Evolutionary conservation across 441 rosid genomes (phyloP), one percentile per base, ranked within the genome.

Genomic region (Cnidoscolus chayamansa): DNA sequence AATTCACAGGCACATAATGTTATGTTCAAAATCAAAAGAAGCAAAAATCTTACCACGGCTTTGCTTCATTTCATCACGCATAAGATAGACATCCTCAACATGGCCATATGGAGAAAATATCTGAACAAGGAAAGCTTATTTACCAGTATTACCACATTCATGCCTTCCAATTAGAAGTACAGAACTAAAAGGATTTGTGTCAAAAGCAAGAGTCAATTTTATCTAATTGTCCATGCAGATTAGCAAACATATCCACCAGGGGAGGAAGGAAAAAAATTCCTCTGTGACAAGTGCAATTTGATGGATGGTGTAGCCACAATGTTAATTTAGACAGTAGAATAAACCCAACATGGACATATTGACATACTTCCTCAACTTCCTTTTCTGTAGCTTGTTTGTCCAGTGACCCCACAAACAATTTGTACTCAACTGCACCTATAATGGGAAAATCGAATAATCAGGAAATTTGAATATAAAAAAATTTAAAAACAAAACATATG

Each of bases 31-130:
- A 56, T 37, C 25, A 68, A 70, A 59, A 54, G 58, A 63, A 71
- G 67, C 43, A 59, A 25, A 78, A 72, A 79, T 72, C 90, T 68
- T 76, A 96, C 99, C 99, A 65, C 98, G 97, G 72, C 97, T 93
- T 84, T 93, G 98, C 89, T 87, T 96, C 84, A 79, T 77, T 68
- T 91, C 98, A 83, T 96, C 98, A 62, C 98, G 99, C 99, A 96
- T 96, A 78, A 96, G 96, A 83, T 96, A 96, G 67, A 93, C 99
- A 86, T 96, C 99, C 85, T 96, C 99, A 76, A 96, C 93, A 31
- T 82, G 89, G 55, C 99, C 99, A 85, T 86, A 93, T 65, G 85
- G 88, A 67, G 87, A 76, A 82, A 96, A 96, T n/a, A 96, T 82
- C 99, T 96, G 90, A 32, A 73, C 56, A 68, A 71, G 68, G 68